phyloP scores from a whole-genome alignment of 371 early-diverging fungal species.

The Zychaea mexicana region DNA sequence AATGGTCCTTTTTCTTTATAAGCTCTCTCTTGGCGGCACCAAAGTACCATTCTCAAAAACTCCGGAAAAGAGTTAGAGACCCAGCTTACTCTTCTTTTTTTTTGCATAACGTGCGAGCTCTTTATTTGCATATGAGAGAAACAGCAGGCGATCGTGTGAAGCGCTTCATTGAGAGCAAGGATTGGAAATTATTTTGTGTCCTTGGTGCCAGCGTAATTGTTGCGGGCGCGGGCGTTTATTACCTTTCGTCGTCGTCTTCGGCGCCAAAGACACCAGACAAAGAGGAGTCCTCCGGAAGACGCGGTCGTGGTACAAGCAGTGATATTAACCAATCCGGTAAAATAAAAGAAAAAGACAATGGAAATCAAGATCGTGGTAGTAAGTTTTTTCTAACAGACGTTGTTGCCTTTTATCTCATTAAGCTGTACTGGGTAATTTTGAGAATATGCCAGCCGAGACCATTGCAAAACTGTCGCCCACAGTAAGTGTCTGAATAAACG shows the following conservation, averaged over 20 bases:
- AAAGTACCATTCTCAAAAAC: background rate
- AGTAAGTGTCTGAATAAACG: too few species aligned
- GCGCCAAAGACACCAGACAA: conserved; percentile 25
- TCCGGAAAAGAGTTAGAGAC: too few species aligned
- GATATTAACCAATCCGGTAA: background rate
- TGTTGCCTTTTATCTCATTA: background rate
- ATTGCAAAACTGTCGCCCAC: background rate
- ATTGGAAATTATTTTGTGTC: conserved; percentile 79
- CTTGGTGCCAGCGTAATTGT: conserved; percentile 65
- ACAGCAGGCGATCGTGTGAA: conserved; percentile 41
- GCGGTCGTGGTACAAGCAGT: background rate
- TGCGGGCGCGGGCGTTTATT: conserved; percentile 71
- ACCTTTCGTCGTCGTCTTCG: conserved; percentile 42
- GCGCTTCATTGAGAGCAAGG: conserved; percentile 68
- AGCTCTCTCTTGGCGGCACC: background rate
- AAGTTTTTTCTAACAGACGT: too few species aligned
- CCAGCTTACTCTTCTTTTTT: too few species aligned
- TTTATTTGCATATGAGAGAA: too few species aligned
- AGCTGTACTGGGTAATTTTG: background rate
- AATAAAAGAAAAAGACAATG: too few species aligned
- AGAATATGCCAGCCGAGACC: background rate
- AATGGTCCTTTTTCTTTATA: background rate
- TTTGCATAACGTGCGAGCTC: too few species aligned
- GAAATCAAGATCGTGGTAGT: too few species aligned
- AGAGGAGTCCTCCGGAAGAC: conserved; percentile 9